Percentiles rank a stretch among this genome's conserved stretches.
phyloP scores from a whole-genome alignment of 352 stramenopile genomes.

The Globisporangium spiculum region DNA sequence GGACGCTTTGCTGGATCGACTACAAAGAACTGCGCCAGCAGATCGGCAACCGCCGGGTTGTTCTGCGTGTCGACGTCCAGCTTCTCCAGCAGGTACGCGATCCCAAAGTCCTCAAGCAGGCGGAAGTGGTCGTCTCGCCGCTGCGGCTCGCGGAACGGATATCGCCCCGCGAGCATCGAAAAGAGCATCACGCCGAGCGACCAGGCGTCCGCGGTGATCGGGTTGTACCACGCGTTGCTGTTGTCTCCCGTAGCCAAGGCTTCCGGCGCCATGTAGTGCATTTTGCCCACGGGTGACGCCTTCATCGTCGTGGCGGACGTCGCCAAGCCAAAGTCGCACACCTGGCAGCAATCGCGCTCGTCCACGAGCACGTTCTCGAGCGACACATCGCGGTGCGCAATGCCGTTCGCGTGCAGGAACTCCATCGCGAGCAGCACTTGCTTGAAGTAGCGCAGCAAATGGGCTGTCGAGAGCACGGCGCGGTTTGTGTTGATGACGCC shows the following conservation, averaged over 20 bases:
- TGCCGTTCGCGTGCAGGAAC: slow-evolving; percentile 72
- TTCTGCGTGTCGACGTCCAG: slow-evolving; percentile 47
- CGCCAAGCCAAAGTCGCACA: slow-evolving; percentile 81
- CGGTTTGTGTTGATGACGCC: slow-evolving; percentile 59
- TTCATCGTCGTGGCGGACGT: slow-evolving; percentile 27
- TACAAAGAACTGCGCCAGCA: slow-evolving; percentile 52
- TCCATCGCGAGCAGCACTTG: slow-evolving; percentile 59
- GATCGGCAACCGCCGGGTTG: slow-evolving; percentile 40
- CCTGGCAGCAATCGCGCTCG: slow-evolving; percentile 57
- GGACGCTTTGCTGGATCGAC: slow-evolving; percentile 47
- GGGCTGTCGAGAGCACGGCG: slow-evolving; percentile 23
- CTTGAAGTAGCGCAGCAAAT: slow-evolving; percentile 57
- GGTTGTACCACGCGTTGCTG: slow-evolving; percentile 41
- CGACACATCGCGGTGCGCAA: slow-evolving; percentile 80
- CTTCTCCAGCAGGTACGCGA: slow-evolving; percentile 68
- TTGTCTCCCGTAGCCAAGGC: slow-evolving; percentile 29
- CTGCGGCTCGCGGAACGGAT: slow-evolving; percentile 59
- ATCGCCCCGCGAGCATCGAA: slow-evolving; percentile 60
- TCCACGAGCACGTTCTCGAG: slow-evolving; percentile 84
- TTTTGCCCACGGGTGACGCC: slow-evolving; percentile 62
- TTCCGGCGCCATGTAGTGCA: slow-evolving; percentile 82
- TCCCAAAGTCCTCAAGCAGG: slow-evolving; percentile 51
- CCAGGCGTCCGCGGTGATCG: slow-evolving; percentile 68
- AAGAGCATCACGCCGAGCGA: slow-evolving; percentile 81
- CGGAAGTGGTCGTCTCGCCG: slow-evolving; percentile 55